Conservation (phyloP, 2,329 filamentous ascomycete species). For the Trichophyton verrucosum region DNA sequence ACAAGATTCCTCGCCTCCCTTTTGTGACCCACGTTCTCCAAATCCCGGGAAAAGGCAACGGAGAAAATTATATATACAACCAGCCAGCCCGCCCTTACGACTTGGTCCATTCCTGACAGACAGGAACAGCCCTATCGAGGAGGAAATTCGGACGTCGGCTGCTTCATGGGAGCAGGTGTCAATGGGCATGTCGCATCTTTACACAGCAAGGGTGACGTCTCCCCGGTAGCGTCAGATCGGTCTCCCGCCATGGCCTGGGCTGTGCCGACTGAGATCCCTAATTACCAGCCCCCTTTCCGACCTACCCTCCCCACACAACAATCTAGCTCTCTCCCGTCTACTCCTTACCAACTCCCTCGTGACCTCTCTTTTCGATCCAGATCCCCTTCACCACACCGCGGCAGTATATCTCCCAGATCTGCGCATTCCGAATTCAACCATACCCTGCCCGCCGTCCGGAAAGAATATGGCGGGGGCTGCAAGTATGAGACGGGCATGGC, state of each 20-base stretch:
- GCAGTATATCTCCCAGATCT: conserved; percentile 76
- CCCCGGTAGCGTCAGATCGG: conserved; percentile 31
- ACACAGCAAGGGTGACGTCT: conserved; percentile 29
- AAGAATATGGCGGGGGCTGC: conserved; percentile 56
- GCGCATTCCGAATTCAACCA: conserved; percentile 81
- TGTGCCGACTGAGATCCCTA: conserved; percentile 23
- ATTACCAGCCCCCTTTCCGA: conserved; percentile 27
- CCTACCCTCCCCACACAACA: conserved; percentile 48
- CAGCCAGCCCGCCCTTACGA: too few species aligned
- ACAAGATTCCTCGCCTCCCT: background rate
- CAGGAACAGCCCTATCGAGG: background rate
- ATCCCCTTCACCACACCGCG: conserved; percentile 64
- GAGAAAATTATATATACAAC: background rate
- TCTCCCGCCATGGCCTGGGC: conserved; percentile 32
- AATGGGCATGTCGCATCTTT: conserved; percentile 32
- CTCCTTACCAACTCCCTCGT: conserved; percentile 76
- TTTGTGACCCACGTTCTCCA: background rate
- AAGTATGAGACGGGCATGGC: conserved; percentile 80
- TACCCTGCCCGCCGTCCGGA: conserved; percentile 54
- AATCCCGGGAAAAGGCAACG: background rate
- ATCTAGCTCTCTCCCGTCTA: conserved; percentile 85
- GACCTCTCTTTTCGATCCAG: conserved; percentile 64
- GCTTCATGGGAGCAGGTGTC: conserved; percentile 32
- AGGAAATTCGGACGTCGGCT: conserved; percentile 10
- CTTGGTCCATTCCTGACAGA: background rate